phyloP scores from a whole-genome alignment of 371 early-diverging fungal genomes.

The Capniomyces stellatus region DNA sequence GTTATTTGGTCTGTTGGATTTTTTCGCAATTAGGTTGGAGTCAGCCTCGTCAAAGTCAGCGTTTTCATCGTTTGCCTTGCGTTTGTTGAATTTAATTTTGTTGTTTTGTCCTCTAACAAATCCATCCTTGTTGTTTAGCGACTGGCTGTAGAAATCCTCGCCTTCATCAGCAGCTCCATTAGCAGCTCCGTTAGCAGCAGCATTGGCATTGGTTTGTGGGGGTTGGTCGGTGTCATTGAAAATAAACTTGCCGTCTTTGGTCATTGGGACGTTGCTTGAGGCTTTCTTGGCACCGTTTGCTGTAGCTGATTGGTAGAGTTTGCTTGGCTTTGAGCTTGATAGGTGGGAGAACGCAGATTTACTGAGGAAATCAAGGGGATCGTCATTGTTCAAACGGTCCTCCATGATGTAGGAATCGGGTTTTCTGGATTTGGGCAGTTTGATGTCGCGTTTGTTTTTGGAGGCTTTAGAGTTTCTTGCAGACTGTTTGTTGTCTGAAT shows the following conservation, averaged over 20 bases:
- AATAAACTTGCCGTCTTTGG: constrained; percentile 57
- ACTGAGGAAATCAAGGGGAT: constrained; percentile 85
- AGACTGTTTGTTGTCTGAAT: constrained; percentile 12
- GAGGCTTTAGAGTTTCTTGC: constrained; percentile 2
- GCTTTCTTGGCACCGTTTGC: constrained; percentile 19
- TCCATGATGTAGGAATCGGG: constrained; percentile 29
- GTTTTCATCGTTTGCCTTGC: constrained; percentile 32
- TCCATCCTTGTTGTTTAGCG: constrained; percentile 60
- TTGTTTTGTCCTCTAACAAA: constrained; percentile 66
- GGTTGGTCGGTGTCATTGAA: constrained; percentile 44
- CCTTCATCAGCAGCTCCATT: constrained; percentile 28
- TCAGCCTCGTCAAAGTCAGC: constrained; percentile 24
- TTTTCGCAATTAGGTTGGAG: background rate
- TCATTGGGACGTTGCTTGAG: constrained; percentile 35
- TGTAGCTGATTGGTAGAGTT: too few relatives aligned
- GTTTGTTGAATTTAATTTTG: constrained; percentile 74
- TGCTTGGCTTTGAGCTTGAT: constrained; percentile 19
- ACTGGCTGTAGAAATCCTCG: constrained; percentile 69
- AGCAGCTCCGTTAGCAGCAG: constrained; percentile 14
- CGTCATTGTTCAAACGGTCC: constrained; percentile 62
- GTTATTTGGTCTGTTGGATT: constrained; percentile 14
- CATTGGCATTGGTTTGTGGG: constrained; percentile 7
- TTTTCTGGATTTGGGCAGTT: background rate
- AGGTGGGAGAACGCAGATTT: constrained; percentile 62
- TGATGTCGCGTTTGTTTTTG: too few relatives aligned